These are phyloP conservation scores for Clavispora vitiphila DNA, from an alignment of 805 yeast species.

Conservation along the genomic window DNA sequence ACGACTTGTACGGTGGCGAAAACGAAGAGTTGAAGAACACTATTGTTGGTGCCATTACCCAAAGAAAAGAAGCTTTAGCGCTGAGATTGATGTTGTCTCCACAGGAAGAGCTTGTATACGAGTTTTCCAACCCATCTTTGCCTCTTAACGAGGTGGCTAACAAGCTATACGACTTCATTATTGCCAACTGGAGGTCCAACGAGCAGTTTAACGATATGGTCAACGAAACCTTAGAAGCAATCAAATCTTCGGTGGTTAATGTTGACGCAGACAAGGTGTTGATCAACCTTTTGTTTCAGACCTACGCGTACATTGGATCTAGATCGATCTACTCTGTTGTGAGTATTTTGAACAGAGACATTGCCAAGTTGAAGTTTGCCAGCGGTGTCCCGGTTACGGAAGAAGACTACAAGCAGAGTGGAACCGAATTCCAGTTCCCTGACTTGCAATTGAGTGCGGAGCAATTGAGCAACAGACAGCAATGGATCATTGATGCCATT, in stretches of 20 bases:
- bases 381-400: constrained; percentile 29
- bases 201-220: constrained; percentile 30
- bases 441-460: constrained; percentile 20
- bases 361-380: constrained; percentile 34
- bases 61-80: constrained; percentile 19
- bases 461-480: constrained; percentile 24
- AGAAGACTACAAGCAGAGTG: constrained; percentile 23
- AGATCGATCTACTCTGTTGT: constrained; percentile 65
- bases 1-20: constrained; percentile 28
- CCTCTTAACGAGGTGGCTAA: constrained; percentile 34
- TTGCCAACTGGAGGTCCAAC: constrained; percentile 37
- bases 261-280: constrained; percentile 31
- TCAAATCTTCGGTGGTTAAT: constrained; percentile 16
- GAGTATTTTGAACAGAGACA: constrained; percentile 35
- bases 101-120: constrained; percentile 35
- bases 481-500: constrained; percentile 34
- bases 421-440: constrained; percentile 30
- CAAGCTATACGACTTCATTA: constrained; percentile 37
- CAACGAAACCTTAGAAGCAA: constrained; percentile 24
- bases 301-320: constrained; percentile 77
- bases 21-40: constrained; percentile 22
- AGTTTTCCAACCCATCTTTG: constrained; percentile 30
- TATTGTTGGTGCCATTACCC: constrained; percentile 21
- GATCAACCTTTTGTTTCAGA: constrained; percentile 60
- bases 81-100: constrained; percentile 22